Percentiles rank a stretch among this genome's conserved stretches.
These are phyloP conservation scores for Cicer cuneatum DNA, from an alignment of 306 rosid genomes.

Conservation along the genomic window DNA sequence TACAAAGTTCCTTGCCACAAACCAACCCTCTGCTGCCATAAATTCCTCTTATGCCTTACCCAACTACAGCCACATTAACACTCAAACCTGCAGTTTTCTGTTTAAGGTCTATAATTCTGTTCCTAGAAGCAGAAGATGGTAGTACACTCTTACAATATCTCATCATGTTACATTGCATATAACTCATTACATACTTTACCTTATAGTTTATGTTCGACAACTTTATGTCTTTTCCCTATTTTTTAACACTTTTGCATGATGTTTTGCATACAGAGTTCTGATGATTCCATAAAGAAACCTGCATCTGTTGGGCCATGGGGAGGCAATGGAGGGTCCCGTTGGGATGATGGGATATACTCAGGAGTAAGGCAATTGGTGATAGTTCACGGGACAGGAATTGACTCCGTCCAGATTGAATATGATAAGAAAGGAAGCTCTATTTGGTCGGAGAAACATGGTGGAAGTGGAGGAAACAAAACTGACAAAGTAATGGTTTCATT, in stretches of 20 bases:
- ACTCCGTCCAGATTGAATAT: slow-evolving; percentile 77
- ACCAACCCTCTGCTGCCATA: slow-evolving; percentile 40
- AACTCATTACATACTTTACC: slow-evolving; percentile 11
- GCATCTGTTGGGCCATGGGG: slow-evolving; percentile 83
- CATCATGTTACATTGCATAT: neutral
- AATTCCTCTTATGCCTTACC: slow-evolving; percentile 37
- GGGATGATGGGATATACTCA: slow-evolving; percentile 73
- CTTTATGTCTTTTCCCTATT: neutral
- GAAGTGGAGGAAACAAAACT: slow-evolving; percentile 73
- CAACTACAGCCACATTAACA: slow-evolving; percentile 6
- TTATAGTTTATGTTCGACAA: slow-evolving; percentile 37
- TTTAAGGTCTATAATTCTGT: slow-evolving; percentile 22
- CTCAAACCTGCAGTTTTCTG: slow-evolving; percentile 23
- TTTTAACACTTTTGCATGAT: slow-evolving; percentile 38
- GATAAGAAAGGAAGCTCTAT: slow-evolving; percentile 66
- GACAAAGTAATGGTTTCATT: slow-evolving; percentile 51
- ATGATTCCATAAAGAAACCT: slow-evolving; percentile 50
- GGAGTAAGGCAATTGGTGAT: slow-evolving; percentile 79
- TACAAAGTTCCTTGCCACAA: slow-evolving; percentile 32
- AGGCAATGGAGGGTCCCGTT: slow-evolving; percentile 61
- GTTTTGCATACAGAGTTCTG: slow-evolving; percentile 48
- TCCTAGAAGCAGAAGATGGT: slow-evolving; percentile 46
- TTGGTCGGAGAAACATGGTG: slow-evolving; percentile 86
- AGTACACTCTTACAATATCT: neutral
- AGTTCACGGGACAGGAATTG: slow-evolving; percentile 70